Conservation (phyloP, 169 alveolate genomes). For the Eimeria acervulina region DNA sequence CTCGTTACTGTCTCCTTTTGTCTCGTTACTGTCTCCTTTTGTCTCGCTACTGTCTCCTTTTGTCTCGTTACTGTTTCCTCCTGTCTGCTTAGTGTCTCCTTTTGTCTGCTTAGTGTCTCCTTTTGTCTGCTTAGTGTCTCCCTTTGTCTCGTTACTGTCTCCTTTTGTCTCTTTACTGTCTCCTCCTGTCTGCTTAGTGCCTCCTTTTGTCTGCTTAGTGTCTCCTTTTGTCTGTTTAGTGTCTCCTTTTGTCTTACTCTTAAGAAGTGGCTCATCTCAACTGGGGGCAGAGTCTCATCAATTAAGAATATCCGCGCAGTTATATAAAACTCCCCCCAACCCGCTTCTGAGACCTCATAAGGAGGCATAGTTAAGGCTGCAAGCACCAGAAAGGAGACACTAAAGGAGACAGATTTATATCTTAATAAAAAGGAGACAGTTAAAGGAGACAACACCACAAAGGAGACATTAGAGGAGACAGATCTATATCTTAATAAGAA, state of each 20-base stretch:
- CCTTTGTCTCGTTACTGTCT: neutral
- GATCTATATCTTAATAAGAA: too few species aligned
- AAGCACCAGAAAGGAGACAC: too few species aligned
- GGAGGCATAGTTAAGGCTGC: constrained; percentile 91
- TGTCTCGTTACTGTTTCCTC: neutral
- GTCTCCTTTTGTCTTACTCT: constrained; percentile 59
- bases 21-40: neutral
- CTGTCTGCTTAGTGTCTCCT: neutral
- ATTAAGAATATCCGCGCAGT: constrained; percentile 89
- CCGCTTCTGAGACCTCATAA: constrained; percentile 93
- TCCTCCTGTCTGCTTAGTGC: neutral
- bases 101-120: neutral
- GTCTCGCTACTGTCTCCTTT: neutral
- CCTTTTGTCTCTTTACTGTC: neutral
- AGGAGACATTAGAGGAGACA: too few species aligned
- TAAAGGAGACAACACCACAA: too few species aligned
- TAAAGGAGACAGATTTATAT: too few species aligned
- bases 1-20: too few species aligned
- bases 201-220: too few species aligned
- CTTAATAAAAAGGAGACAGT: too few species aligned
- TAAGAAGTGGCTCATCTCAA: constrained; percentile 90
- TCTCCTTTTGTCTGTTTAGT: too few species aligned
- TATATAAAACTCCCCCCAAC: constrained; percentile 97
- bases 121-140: neutral
- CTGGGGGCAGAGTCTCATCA: constrained; percentile 92